Evolutionary conservation across 768 basidiomycete genomes (phyloP).

Genomic region (Collybia nuda): DNA sequence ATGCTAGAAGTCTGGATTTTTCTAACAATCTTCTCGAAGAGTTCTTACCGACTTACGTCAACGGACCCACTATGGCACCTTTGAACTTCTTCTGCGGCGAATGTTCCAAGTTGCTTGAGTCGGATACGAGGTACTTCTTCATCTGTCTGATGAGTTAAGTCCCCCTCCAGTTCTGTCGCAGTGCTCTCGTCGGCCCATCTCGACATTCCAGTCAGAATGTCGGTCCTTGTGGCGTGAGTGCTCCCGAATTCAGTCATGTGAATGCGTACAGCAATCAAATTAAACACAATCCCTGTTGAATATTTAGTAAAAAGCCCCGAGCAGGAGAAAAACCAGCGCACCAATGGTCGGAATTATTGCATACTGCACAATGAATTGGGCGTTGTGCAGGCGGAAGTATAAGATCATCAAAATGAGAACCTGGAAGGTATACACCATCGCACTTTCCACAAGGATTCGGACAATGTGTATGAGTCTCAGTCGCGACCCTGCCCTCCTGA

Average conservation of each 20-base stretch:
- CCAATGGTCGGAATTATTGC: slow-evolving; percentile 28
- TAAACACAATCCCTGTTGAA: slow-evolving; percentile 27
- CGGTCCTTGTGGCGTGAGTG: neutral
- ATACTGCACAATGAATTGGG: slow-evolving; percentile 23
- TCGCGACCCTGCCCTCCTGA: slow-evolving; percentile 7
- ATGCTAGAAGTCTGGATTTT: no score
- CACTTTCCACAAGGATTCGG: slow-evolving; percentile 31
- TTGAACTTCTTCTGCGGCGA: no score
- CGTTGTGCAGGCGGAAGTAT: slow-evolving; percentile 19
- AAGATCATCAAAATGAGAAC: slow-evolving; percentile 25
- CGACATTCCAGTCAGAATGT: neutral
- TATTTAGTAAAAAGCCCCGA: neutral
- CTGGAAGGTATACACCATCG: slow-evolving; percentile 26
- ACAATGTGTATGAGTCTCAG: slow-evolving; percentile 15
- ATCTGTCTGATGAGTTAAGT: no score
- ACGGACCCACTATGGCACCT: no score
- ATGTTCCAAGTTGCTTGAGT: no score
- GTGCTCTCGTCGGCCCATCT: neutral
- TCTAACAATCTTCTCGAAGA: no score
- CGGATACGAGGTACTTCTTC: no score
- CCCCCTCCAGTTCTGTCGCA: no score
- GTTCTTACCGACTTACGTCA: no score
- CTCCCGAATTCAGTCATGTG: slow-evolving; percentile 19
- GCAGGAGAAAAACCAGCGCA: slow-evolving; percentile 6
- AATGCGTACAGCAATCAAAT: slow-evolving; percentile 25